Percentiles rank a stretch among this genome's conserved stretches.
These are phyloP conservation scores for Kwoniella sp. DNA, from an alignment of 768 basidiomycete genomes.

Conservation along the genomic window DNA sequence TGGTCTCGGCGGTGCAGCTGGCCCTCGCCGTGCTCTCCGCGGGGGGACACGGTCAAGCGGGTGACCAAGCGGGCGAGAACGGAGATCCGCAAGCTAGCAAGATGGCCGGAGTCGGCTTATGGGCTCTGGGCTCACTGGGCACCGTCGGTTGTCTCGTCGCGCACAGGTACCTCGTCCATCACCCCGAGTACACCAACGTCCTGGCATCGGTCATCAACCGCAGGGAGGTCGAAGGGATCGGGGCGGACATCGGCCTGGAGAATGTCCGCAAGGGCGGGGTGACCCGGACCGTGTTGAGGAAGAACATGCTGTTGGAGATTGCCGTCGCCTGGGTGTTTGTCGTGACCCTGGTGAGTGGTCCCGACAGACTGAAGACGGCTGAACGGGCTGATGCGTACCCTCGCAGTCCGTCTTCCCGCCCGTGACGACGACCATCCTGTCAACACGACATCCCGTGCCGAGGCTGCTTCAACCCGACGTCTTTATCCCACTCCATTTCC, in stretches of 20 bases:
- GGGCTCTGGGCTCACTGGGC: constrained; percentile 27
- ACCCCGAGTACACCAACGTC: constrained; percentile 22
- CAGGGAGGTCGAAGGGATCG: neutral
- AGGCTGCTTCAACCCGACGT: constrained; percentile 43
- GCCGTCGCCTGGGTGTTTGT: constrained; percentile 71
- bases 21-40: constrained; percentile 52
- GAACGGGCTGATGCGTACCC: neutral
- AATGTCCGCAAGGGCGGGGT: neutral
- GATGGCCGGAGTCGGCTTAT: constrained; percentile 31
- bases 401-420: constrained; percentile 77
- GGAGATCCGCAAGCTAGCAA: constrained; percentile 22
- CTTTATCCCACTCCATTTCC: constrained; percentile 75
- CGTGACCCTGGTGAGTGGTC: constrained; percentile 73
- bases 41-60: neutral
- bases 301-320: constrained; percentile 66
- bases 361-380: neutral
- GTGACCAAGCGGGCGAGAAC: neutral
- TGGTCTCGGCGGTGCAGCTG: constrained; percentile 72
- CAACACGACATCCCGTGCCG: constrained; percentile 57
- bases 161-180: constrained; percentile 18
- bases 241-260: neutral
- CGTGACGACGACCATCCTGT: constrained; percentile 69
- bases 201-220: neutral
- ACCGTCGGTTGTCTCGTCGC: constrained; percentile 24
- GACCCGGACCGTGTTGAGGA: constrained; percentile 42